These are phyloP conservation scores for Aspergillus melleus DNA, from an alignment of 2,329 filamentous ascomycete genomes.

Conservation along the genomic window DNA sequence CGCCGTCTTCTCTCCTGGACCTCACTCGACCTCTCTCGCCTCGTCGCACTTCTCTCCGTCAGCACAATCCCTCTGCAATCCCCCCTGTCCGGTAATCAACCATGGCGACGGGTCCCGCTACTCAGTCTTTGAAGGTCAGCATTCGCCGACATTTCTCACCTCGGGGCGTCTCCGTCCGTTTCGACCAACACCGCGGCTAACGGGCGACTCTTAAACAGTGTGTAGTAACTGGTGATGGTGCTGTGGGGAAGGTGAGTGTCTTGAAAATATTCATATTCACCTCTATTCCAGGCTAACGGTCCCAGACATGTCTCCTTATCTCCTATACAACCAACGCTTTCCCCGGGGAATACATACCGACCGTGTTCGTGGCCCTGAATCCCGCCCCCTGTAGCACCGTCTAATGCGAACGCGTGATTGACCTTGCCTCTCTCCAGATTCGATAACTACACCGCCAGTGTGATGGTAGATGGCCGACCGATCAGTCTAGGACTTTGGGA, in stretches of 20 bases:
- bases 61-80: background rate
- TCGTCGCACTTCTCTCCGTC: background rate
- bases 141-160: background rate
- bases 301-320: conserved; percentile 90
- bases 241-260: conserved; percentile 85
- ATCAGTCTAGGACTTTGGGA: conserved; percentile 98
- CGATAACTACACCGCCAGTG: conserved; percentile 98
- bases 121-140: conserved; percentile 86
- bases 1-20: background rate
- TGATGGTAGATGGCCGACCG: conserved; percentile 98
- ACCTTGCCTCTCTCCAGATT: conserved; percentile 60
- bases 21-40: background rate
- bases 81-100: background rate
- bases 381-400: conserved; percentile 15
- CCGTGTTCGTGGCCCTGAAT: conserved; percentile 57
- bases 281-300: background rate
- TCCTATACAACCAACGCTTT: conserved; percentile 99
- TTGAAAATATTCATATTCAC: background rate
- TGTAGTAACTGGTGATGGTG: conserved; percentile 98
- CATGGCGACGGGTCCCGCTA: conserved; percentile 79
- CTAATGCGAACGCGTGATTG: conserved; percentile 17
- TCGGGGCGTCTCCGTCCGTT: conserved; percentile 10
- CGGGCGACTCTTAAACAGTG: conserved; percentile 61
- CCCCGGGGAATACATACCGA: conserved; percentile 99
- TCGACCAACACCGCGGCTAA: conserved; percentile 34